Conservation (phyloP, 2,329 filamentous ascomycete species). For the Pseudofabraea citricarpa region DNA sequence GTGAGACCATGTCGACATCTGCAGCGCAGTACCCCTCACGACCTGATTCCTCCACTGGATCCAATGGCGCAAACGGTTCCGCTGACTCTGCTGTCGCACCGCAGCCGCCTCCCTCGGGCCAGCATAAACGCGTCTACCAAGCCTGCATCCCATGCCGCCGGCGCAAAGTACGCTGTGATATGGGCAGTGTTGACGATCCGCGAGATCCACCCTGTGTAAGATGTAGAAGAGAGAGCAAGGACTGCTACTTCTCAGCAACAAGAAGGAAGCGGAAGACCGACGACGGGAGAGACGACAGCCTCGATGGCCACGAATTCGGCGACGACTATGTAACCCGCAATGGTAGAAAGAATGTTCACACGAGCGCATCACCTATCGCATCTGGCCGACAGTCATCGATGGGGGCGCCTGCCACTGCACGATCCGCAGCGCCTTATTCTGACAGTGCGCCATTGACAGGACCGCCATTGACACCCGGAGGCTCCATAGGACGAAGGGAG, state of each 20-base stretch:
- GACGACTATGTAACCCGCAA: conserved; percentile 68
- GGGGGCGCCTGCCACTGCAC: conserved; percentile 25
- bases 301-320: conserved; percentile 33
- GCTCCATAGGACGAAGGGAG: conserved; percentile 59
- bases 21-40: conserved; percentile 13
- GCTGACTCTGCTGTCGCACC: conserved; percentile 3
- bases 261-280: conserved; percentile 83
- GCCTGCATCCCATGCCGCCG: conserved; percentile 48
- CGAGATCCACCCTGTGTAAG: conserved; percentile 90
- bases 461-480: conserved; percentile 58
- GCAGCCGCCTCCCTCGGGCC: conserved; percentile 7
- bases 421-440: conserved; percentile 30
- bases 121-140: conserved; percentile 33
- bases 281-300: conserved; percentile 44
- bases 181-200: conserved; percentile 81
- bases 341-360: conserved; percentile 60
- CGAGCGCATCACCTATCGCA: conserved; percentile 31
- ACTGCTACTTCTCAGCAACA: conserved; percentile 95
- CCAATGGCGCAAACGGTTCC: conserved; percentile 8
- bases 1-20: conserved; percentile 13
- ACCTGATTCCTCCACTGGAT: conserved; percentile 12
- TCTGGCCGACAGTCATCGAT: conserved; percentile 24
- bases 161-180: conserved; percentile 52
- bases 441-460: conserved; percentile 18
- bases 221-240: conserved; percentile 90